Percentiles rank a stretch among this genome's conserved stretches.
Evolutionary conservation across 768 basidiomycete species (phyloP).

Genomic region (Mycena latifolia): DNA sequence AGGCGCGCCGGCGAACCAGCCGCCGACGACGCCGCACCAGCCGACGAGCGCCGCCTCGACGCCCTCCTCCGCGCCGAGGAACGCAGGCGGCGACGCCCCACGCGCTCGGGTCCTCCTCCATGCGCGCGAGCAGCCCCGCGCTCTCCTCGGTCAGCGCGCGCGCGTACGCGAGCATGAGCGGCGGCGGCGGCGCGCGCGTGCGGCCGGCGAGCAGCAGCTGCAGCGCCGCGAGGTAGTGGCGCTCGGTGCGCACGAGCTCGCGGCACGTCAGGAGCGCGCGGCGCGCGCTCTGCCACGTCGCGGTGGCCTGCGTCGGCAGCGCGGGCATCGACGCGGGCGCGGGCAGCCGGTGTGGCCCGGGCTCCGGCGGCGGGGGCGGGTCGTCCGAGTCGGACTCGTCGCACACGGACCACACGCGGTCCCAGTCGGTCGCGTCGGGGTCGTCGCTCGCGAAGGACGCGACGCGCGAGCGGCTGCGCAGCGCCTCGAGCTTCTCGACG

Average conservation of each 20-base stretch:
- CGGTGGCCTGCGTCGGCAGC: conserved; percentile 21
- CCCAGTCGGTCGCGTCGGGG: conserved; percentile 25
- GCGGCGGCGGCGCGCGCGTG: conserved; percentile 60
- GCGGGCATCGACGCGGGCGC: conserved; percentile 23
- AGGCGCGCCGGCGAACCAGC: conserved; percentile 26
- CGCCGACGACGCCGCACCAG: conserved; percentile 66
- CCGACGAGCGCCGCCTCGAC: conserved; percentile 68
- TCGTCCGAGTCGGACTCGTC: conserved; percentile 29
- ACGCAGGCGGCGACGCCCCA: conserved; percentile 74
- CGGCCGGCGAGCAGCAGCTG: conserved; percentile 48
- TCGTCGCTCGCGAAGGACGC: neutral
- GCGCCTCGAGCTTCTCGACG: conserved; percentile 48
- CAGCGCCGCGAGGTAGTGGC: conserved; percentile 55
- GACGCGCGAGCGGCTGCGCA: conserved; percentile 31
- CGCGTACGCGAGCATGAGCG: conserved; percentile 64
- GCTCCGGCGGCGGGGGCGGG: conserved; percentile 28
- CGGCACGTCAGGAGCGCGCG: conserved; percentile 43
- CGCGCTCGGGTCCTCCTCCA: conserved; percentile 72
- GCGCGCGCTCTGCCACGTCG: conserved; percentile 41
- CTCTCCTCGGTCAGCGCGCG: conserved; percentile 65
- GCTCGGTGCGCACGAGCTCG: conserved; percentile 53
- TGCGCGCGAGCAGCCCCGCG: conserved; percentile 59
- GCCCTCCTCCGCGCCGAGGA: conserved; percentile 64
- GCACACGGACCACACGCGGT: conserved; percentile 31
- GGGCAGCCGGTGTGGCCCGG: neutral